Evolutionary conservation across 2,329 filamentous ascomycete genomes (phyloP).

Genomic region (Xylaria sp.): DNA sequence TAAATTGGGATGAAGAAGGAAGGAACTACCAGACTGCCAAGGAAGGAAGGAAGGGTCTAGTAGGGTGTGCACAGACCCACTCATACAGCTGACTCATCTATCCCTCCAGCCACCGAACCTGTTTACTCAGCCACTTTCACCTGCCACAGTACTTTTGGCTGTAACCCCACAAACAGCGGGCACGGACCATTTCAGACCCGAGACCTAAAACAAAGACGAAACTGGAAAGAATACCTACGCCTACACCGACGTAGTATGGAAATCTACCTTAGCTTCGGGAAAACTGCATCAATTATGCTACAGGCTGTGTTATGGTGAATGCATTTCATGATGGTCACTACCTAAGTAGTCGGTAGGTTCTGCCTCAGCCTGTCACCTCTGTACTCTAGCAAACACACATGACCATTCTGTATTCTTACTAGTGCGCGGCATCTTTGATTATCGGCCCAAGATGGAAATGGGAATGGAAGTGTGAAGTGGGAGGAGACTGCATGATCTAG

Average conservation of each 20-base stretch:
- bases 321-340: not conserved
- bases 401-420: not conserved
- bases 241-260: too few species aligned
- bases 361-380: too few species aligned
- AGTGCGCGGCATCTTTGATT: not conserved
- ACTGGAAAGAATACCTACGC: not conserved
- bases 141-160: slow-evolving; percentile 13
- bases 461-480: not conserved
- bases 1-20: too few species aligned
- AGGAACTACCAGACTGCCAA: too few species aligned
- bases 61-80: too few species aligned
- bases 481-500: slow-evolving; percentile 12
- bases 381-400: not conserved
- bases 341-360: too few species aligned
- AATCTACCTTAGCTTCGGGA: not conserved
- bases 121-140: too few species aligned
- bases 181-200: not conserved
- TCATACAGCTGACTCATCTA: too few species aligned
- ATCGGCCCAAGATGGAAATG: not conserved
- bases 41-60: too few species aligned
- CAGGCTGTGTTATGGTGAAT: not conserved
- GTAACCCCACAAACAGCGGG: not conserved
- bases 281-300: not conserved
- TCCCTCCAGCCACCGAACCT: too few species aligned
- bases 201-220: not conserved